phyloP scores from a whole-genome alignment of 2,329 filamentous ascomycete species.

The Aspergillus sp. region DNA sequence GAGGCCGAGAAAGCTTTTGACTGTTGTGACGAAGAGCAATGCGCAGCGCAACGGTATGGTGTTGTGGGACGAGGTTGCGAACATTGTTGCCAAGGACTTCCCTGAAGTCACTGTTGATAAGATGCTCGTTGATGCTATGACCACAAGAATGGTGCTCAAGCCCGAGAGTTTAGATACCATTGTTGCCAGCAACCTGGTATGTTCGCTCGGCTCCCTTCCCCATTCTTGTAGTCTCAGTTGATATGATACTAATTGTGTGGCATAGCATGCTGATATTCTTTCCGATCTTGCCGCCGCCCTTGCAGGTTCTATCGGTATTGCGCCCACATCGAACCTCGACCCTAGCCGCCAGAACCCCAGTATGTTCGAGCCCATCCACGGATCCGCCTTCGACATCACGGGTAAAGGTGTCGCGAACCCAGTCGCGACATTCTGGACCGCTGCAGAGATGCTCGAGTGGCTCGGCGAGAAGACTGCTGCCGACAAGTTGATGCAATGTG shows the following conservation, averaged over 20 bases:
- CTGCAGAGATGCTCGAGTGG: slow-evolving; percentile 66
- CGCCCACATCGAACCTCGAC: slow-evolving; percentile 68
- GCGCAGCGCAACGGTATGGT: slow-evolving; percentile 68
- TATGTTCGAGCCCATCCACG: slow-evolving; percentile 66
- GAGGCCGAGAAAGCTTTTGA: slow-evolving; percentile 58
- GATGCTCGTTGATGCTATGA: slow-evolving; percentile 69
- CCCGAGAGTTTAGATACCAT: slow-evolving; percentile 62
- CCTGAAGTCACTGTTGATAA: slow-evolving; percentile 63
- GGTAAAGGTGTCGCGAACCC: slow-evolving; percentile 63
- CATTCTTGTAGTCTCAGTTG: background rate
- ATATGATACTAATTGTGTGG: background rate
- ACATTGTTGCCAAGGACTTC: slow-evolving; percentile 56
- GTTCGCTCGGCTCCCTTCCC: slow-evolving; percentile 1
- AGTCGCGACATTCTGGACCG: slow-evolving; percentile 68
- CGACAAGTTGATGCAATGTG: slow-evolving; percentile 56
- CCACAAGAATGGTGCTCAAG: slow-evolving; percentile 62
- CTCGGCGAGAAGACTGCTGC: slow-evolving; percentile 61
- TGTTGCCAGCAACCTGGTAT: slow-evolving; percentile 60
- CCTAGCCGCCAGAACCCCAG: slow-evolving; percentile 61
- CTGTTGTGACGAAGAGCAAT: slow-evolving; percentile 66
- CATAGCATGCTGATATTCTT: slow-evolving; percentile 61
- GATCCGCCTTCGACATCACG: slow-evolving; percentile 64
- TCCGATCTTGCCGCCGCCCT: slow-evolving; percentile 70
- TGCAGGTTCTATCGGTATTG: slow-evolving; percentile 70
- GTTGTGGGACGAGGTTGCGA: slow-evolving; percentile 65